Conservation (phyloP, 1,139 yeast genomes). For the Suhomyces wounanorum region DNA sequence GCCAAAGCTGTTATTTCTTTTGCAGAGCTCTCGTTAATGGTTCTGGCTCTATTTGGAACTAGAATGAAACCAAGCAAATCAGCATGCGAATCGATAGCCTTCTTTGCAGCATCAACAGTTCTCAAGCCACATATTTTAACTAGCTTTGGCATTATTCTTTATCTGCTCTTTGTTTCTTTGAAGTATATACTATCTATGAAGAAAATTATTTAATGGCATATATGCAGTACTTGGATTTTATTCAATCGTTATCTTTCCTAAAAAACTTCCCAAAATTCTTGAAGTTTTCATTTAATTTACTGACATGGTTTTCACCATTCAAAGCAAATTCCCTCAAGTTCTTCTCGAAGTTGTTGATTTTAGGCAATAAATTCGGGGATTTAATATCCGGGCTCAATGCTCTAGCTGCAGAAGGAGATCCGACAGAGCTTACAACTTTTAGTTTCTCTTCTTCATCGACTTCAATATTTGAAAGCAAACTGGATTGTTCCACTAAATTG, state of each 20-base stretch:
- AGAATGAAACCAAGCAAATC: constrained; percentile 80
- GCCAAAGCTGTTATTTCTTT: constrained; percentile 48
- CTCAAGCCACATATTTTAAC: constrained; percentile 86
- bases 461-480: constrained; percentile 35
- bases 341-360: constrained; percentile 56
- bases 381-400: constrained; percentile 21
- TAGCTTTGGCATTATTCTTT: constrained; percentile 24
- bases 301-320: constrained; percentile 57
- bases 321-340: constrained; percentile 55
- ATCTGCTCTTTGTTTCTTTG: neutral
- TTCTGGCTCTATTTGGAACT: constrained; percentile 79
- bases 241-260: constrained; percentile 39
- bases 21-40: constrained; percentile 61
- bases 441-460: constrained; percentile 17
- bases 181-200: no score
- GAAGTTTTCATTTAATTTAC: constrained; percentile 60
- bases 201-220: no score
- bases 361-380: constrained; percentile 32
- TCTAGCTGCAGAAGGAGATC: neutral
- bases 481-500: constrained; percentile 43
- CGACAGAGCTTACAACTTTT: constrained; percentile 10
- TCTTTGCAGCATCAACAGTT: constrained; percentile 63
- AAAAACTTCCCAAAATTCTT: constrained; percentile 61
- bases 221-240: neutral
- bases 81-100: constrained; percentile 72